Evolutionary conservation across 2,329 filamentous ascomycete species (phyloP).

Genomic region (Aspergillus proliferans): DNA sequence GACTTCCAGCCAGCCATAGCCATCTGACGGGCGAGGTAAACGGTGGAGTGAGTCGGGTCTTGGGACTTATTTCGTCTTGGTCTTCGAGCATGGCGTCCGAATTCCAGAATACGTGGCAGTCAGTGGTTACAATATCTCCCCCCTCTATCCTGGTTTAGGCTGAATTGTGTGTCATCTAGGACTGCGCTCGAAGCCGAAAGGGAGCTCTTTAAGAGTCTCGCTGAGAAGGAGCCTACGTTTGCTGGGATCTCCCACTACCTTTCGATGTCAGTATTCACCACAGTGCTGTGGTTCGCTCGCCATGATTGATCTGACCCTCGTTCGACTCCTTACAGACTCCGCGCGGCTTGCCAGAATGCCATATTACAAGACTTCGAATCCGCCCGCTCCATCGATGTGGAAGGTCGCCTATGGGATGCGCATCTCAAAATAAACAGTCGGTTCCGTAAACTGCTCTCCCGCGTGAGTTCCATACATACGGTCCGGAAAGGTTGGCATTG

Average conservation of each 20-base stretch:
- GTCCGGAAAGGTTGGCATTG: neutral
- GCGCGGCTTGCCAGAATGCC: conserved; percentile 63
- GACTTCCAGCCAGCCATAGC: conserved; percentile 49
- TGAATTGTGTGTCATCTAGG: conserved; percentile 19
- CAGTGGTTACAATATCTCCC: conserved; percentile 21
- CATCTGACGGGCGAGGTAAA: conserved; percentile 53
- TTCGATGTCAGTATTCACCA: conserved; percentile 28
- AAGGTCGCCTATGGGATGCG: conserved; percentile 68
- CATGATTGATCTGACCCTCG: conserved; percentile 2
- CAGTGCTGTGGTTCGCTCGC: conserved; percentile 1
- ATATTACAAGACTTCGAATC: conserved; percentile 59
- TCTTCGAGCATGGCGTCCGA: conserved; percentile 38
- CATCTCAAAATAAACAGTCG: conserved; percentile 72
- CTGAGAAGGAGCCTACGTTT: conserved; percentile 45
- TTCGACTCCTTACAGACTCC: conserved; percentile 49
- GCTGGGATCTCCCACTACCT: conserved; percentile 44
- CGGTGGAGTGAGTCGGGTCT: conserved; percentile 42
- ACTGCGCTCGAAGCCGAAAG: conserved; percentile 42
- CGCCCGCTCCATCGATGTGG: conserved; percentile 54
- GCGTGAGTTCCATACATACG: conserved; percentile 32
- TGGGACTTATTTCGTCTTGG: conserved; percentile 5
- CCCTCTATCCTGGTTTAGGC: neutral
- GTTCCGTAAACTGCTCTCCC: conserved; percentile 65
- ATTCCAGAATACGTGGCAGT: conserved; percentile 50
- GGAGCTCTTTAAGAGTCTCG: conserved; percentile 44